Base-by-base conservation (phyloP, 208 protist genomes). In the Tritrichomonas foetus region DNA sequence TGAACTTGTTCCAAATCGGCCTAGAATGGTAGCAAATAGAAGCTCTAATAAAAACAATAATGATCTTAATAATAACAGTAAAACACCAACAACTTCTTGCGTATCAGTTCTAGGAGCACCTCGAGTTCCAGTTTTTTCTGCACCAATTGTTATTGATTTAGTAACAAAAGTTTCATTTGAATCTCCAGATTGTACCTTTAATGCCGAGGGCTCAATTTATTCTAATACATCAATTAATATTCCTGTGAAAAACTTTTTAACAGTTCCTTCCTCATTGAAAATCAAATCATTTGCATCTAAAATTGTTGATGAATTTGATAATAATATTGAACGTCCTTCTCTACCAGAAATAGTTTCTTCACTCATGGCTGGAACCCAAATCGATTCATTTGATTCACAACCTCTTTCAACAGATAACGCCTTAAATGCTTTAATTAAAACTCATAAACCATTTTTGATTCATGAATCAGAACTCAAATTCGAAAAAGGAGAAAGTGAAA, bases 61-160 rank as follows among this genome's bases (percentile, higher is more conserved):
- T 69, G 27, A 69, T 3, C 13, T 5, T 11, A n/a, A 11, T n/a
- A 69, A 69, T n/a, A 11, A 69, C 3, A 69, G n/a, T 5, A 3
- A 69, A n/a, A 61, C 53, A 61, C 30, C 74, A 50, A 25, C 33
- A 82, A 39, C 33, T 27, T 47, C 33, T 30, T 50, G 20, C 5
- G 39, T 20, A 30, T 30, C 74, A 27, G 27, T 20, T 47, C 14
- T 14, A 3, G 16, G 1, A 33, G 47, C 20, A 22, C 0, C 33
- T n/a, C 53, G 47, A 57, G 44, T 39, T 20, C 78, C 41, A 16
- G 25, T 47, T n/a, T 89, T 89, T 20, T 57, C 78, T n/a, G 78
- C 78, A n/a, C 78, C 78, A 16, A 89, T 89, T 39, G 78, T 89
- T n/a, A n/a, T 89, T 57, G 47, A 89, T 39, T 57, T 89, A 22